These are phyloP conservation scores for Ascochyta rabiei DNA, from an alignment of 2,329 filamentous ascomycete genomes.

Conservation along the genomic window DNA sequence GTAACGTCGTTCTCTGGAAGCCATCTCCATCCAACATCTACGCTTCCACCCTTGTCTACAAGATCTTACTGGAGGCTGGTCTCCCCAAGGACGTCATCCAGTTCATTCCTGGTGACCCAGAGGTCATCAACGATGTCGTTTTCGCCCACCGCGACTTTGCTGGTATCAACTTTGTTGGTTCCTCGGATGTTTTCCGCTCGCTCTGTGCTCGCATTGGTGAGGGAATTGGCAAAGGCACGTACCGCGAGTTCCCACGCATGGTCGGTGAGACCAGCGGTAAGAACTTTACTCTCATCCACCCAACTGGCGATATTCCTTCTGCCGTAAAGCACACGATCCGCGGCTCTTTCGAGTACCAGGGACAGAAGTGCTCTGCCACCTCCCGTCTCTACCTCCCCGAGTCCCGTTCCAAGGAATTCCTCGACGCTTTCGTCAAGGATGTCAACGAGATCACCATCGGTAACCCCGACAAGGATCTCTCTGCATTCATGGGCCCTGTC, in stretches of 20 bases:
- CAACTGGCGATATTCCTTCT: conserved; percentile 75
- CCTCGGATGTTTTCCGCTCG: conserved; percentile 85
- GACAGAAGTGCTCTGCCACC: conserved; percentile 86
- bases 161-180: conserved; percentile 91
- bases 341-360: conserved; percentile 86
- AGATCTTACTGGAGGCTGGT: conserved; percentile 89
- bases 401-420: conserved; percentile 74
- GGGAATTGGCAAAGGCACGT: conserved; percentile 78
- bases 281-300: conserved; percentile 86
- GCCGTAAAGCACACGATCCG: conserved; percentile 81
- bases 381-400: conserved; percentile 78
- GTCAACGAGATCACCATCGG: conserved; percentile 73
- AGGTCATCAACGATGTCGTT: conserved; percentile 76
- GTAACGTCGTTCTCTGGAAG: conserved; percentile 96
- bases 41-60: conserved; percentile 84
- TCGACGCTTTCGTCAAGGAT: conserved; percentile 67
- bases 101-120: conserved; percentile 86
- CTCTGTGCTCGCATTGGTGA: conserved; percentile 83
- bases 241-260: conserved; percentile 81
- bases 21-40: conserved; percentile 84
- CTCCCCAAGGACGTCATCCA: conserved; percentile 87
- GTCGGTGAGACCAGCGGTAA: conserved; percentile 90
- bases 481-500: conserved; percentile 83
- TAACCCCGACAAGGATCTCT: conserved; percentile 65
- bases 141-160: conserved; percentile 80